These are phyloP conservation scores for Tilletia indica DNA, from an alignment of 1,284 basidiomycete species.

Conservation along the genomic window DNA sequence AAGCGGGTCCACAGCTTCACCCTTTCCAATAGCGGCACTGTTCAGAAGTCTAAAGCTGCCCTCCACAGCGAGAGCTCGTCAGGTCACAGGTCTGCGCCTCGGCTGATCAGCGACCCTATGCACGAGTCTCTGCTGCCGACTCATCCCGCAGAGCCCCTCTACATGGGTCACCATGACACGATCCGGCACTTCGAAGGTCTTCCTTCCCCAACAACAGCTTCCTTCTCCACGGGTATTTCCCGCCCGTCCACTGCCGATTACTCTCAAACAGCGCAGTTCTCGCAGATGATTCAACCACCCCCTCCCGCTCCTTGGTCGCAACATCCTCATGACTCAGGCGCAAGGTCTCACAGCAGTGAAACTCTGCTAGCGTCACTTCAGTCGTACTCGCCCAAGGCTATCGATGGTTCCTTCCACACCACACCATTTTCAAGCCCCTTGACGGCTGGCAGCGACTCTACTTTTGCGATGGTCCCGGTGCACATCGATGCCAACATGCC, in stretches of 20 bases:
- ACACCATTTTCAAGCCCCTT: not conserved
- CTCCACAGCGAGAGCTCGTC: not conserved
- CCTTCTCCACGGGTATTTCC: not conserved
- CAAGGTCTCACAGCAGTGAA: not conserved
- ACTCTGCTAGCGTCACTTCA: not conserved
- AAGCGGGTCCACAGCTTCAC: constrained; percentile 7
- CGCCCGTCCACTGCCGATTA: not conserved
- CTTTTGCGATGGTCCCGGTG: not conserved
- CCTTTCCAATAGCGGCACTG: not conserved
- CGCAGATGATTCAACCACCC: not conserved
- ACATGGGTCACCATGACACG: not conserved
- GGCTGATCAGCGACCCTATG: not conserved
- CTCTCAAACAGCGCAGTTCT: not conserved
- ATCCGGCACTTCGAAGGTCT: not conserved
- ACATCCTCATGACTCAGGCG: too few species aligned
- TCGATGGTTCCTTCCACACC: not conserved
- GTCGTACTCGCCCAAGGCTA: not conserved
- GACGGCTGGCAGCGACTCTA: not conserved
- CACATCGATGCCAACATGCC: not conserved
- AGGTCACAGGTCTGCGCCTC: not conserved
- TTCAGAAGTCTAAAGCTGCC: constrained; percentile 1
- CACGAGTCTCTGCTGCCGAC: not conserved
- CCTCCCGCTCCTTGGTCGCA: not conserved
- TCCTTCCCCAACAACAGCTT: not conserved
- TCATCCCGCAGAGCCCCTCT: not conserved